Base-by-base conservation (phyloP, 805 yeast species). In the Candida silvicultrix region DNA sequence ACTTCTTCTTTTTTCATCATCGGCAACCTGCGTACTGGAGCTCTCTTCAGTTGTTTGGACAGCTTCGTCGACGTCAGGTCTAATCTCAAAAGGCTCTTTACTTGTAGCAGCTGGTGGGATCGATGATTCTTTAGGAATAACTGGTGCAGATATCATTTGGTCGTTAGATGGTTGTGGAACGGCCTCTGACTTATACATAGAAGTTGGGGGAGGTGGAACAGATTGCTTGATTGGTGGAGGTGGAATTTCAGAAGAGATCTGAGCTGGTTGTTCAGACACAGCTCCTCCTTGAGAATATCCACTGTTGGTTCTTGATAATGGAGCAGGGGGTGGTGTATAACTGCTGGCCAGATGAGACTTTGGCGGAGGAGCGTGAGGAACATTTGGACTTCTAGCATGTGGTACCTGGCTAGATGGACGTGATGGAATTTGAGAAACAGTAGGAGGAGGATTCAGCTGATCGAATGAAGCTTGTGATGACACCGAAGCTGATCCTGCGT, bases 31-130 rank as follows among this genome's bases (percentile, higher is more conserved):
- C n/a, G 14, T 18, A 31, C 16, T 5, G 4, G 35, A n/a, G n/a
- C 5, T 7, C n/a, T 31, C 35, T 18, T 16, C 21, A 18, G 5
- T 15, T 34, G 21, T 8, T 16, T 32, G 35, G 10, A 16, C 35
- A 34, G 37, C 5, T 18, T 18, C 37, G 5, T 16, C 41, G 16
- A 18, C 53, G 39, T 36, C 41, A 18, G 37, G 37, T 16, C 37
- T 34, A 10, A 34, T 34, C 21, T 34, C 22, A 34, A 34, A 10
- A 29, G 36, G 20, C 20, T 43, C 48, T 34, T 34, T 20, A 18
- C 12, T 15, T 34, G 37, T 20, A 19, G 18, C 21, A 16, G 38
- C 11, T 11, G 45, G 38, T 23, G 42, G 14, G 18, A 16, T 16
- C 9, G 37, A 16, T 3, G 20, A 16, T 18, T 18, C 21, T 18